phyloP scores from a whole-genome alignment of 495 filamentous ascomycete species.

The Xylaria grammica region DNA sequence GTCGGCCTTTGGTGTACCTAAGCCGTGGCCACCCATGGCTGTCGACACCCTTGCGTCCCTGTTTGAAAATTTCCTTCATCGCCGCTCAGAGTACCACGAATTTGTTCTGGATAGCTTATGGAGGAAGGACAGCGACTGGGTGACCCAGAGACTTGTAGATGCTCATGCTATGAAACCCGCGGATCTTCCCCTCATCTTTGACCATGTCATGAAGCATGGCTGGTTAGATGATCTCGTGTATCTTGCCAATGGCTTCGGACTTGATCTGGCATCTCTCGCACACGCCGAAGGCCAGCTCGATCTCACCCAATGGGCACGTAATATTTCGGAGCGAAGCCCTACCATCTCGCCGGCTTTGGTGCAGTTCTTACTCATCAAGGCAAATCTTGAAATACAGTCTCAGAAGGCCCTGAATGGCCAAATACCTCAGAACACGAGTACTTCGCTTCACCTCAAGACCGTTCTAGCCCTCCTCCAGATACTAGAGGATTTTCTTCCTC shows the following conservation, averaged over 20 bases:
- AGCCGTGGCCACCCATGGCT: constrained; percentile 61
- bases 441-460: constrained; percentile 78
- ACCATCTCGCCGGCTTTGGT: constrained; percentile 68
- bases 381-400: constrained; percentile 75
- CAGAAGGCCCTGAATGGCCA: constrained; percentile 65
- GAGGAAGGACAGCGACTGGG: constrained; percentile 84
- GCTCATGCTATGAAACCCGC: constrained; percentile 77
- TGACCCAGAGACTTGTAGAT: constrained; percentile 77
- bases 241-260: constrained; percentile 77
- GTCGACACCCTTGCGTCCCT: constrained; percentile 58
- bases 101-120: constrained; percentile 89
- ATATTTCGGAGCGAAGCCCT: constrained; percentile 61
- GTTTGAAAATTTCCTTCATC: constrained; percentile 57
- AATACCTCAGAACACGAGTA: constrained; percentile 46
- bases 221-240: constrained; percentile 84
- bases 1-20: constrained; percentile 69
- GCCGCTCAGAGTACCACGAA: constrained; percentile 63
- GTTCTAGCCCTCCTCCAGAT: constrained; percentile 81
- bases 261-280: constrained; percentile 88
- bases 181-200: constrained; percentile 78
- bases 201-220: constrained; percentile 74
- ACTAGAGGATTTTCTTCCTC: constrained; percentile 66
- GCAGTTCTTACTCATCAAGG: constrained; percentile 81
- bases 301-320: constrained; percentile 79
- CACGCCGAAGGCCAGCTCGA: constrained; percentile 82